Percentiles rank a stretch among this genome's conserved stretches.
Evolutionary conservation across 495 filamentous ascomycete species (phyloP).

Genomic region (Hyaloscypha bicolor): DNA sequence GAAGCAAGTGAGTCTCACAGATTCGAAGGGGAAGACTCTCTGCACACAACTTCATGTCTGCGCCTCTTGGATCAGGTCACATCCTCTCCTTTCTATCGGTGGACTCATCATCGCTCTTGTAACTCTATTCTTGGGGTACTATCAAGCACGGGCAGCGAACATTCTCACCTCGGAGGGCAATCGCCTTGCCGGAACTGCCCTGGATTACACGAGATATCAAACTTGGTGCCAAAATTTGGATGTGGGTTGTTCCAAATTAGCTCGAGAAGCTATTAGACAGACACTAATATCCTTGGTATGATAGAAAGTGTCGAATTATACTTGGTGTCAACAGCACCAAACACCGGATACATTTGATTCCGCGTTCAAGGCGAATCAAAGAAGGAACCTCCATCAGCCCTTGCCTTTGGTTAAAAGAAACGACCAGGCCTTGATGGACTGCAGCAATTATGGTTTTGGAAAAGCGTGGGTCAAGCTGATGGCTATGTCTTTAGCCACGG

Average conservation of each 20-base stretch:
- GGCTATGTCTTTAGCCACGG: too few relatives aligned
- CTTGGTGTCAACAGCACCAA: not conserved
- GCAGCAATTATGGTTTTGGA: too few relatives aligned
- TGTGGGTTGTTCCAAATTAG: not conserved
- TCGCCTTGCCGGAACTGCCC: not conserved
- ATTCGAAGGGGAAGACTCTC: not conserved
- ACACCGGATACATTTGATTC: not conserved
- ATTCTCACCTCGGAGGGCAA: not conserved
- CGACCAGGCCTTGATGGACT: too few relatives aligned
- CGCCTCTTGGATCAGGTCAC: not conserved
- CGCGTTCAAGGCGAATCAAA: not conserved
- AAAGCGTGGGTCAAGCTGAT: too few relatives aligned
- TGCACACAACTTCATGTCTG: not conserved
- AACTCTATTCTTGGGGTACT: not conserved
- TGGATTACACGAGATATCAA: not conserved
- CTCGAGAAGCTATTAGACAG: not conserved
- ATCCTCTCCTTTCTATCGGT: not conserved
- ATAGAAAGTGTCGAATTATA: not conserved
- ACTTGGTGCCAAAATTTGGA: not conserved
- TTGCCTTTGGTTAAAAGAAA: not conserved
- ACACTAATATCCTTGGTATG: not conserved
- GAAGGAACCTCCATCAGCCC: not conserved
- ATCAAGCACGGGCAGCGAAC: not conserved
- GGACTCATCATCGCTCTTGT: not conserved
- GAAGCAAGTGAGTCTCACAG: not conserved